Percentiles rank a stretch among this genome's conserved stretches.
phyloP scores from a whole-genome alignment of 305 asterid genomes.

The Coffea humblotiana region DNA sequence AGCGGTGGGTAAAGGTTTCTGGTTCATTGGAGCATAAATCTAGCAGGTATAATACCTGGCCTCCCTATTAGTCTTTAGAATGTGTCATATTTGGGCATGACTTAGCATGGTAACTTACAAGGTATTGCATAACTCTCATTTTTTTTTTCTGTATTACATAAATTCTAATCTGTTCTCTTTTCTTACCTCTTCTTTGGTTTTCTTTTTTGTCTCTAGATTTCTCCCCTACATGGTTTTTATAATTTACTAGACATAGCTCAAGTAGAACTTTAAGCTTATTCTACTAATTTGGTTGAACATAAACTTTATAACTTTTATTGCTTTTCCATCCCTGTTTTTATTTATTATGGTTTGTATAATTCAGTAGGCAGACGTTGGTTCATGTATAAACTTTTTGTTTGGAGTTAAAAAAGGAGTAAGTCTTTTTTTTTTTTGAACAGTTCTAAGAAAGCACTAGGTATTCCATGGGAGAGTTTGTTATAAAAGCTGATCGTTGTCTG shows the following conservation, averaged over 20 bases:
- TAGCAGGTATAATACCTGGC: slow-evolving; percentile 50
- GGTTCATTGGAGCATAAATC: slow-evolving; percentile 53
- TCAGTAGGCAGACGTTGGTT: not conserved
- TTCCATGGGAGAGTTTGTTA: too few species aligned
- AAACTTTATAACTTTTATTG: too few species aligned
- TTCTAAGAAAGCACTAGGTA: not conserved
- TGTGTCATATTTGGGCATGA: not conserved
- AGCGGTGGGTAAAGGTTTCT: slow-evolving; percentile 36
- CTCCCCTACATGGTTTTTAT: not conserved
- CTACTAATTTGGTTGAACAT: not conserved
- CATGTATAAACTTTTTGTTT: not conserved
- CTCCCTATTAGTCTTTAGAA: not conserved
- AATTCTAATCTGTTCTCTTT: not conserved
- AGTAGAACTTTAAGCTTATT: not conserved
- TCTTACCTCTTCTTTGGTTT: too few species aligned
- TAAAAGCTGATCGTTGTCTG: not conserved
- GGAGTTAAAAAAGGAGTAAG: not conserved
- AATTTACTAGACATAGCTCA: not conserved
- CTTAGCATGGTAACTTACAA: not conserved
- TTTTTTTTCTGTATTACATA: not conserved
- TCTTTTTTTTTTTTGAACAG: not conserved
- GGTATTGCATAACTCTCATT: not conserved
- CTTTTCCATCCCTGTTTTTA: not conserved
- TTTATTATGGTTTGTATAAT: not conserved
- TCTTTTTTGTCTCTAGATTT: not conserved